Evolutionary conservation across 2,329 filamentous ascomycete species (phyloP).

Genomic region (Microcyclospora pomicola): DNA sequence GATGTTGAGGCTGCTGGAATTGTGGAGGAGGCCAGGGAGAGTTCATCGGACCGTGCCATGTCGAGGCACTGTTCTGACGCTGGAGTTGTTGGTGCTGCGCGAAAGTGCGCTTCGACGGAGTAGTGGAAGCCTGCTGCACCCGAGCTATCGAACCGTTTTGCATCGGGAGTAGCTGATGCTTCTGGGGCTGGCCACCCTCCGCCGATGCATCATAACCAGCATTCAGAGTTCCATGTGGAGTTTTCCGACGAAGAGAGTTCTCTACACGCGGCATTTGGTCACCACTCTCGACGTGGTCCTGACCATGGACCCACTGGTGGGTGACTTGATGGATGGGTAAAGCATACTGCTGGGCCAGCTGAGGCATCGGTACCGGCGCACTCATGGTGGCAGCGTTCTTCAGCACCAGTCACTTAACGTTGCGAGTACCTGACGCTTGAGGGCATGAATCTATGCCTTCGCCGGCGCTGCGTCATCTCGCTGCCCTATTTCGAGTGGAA

Average conservation of each 20-base stretch:
- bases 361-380: conserved; percentile 10
- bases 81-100: conserved; percentile 19
- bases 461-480: too few species aligned
- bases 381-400: too few species aligned
- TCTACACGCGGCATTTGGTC: conserved; percentile 35
- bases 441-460: too few species aligned
- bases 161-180: conserved; percentile 67
- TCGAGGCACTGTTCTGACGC: conserved; percentile 8
- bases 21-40: conserved; percentile 6
- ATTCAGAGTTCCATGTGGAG: conserved; percentile 82
- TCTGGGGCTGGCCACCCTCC: conserved; percentile 35
- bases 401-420: too few species aligned
- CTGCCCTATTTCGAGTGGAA: too few species aligned
- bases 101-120: conserved; percentile 15
- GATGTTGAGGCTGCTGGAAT: conserved; percentile 5
- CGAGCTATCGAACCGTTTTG: conserved; percentile 29
- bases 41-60: conserved; percentile 1
- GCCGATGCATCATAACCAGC: conserved; percentile 75
- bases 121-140: conserved; percentile 1
- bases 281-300: conserved; percentile 5
- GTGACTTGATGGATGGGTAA: conserved; percentile 17
- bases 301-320: background rate
- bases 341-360: conserved; percentile 18
- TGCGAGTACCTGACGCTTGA: too few species aligned
- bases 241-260: conserved; percentile 78